A percentile compares a stretch with the other conserved stretches of the same genome.
phyloP scores from a whole-genome alignment of 2,329 filamentous ascomycete species.

The Phaeosphaeria sp. region DNA sequence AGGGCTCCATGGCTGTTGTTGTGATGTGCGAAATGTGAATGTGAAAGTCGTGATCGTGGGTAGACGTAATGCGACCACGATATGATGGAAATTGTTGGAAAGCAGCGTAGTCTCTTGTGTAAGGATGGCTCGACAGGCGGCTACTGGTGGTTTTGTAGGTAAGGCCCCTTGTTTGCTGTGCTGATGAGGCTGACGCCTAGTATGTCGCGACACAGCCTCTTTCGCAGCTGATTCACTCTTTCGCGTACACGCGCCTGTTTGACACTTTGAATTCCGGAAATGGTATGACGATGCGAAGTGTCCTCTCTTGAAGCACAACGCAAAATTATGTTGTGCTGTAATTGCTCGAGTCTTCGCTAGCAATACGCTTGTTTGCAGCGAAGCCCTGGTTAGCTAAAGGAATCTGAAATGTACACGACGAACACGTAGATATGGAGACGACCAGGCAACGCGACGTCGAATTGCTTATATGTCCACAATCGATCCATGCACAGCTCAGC shows the following conservation, averaged over 20 bases:
- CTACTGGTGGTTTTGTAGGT: background rate
- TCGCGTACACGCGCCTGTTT: background rate
- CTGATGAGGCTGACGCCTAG: background rate
- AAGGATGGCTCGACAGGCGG: background rate
- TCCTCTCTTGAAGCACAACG: background rate
- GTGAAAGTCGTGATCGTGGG: too few relatives aligned
- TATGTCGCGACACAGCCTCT: background rate
- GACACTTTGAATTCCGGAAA: background rate
- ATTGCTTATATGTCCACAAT: background rate
- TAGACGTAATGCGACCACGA: too few relatives aligned
- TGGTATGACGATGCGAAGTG: background rate
- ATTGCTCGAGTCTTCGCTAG: background rate
- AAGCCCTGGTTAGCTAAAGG: background rate
- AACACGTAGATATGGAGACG: background rate
- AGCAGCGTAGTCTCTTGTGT: background rate
- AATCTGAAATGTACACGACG: background rate
- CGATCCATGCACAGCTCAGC: background rate
- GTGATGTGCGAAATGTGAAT: too few relatives aligned
- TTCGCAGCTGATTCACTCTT: background rate
- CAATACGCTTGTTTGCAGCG: background rate
- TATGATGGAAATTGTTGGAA: too few relatives aligned
- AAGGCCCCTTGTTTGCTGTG: background rate
- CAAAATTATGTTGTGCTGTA: background rate
- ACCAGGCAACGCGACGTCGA: background rate
- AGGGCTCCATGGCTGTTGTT: background rate